Evolutionary conservation across 805 yeast species (phyloP).

Genomic region (Cyberlindnera sargentensis): DNA sequence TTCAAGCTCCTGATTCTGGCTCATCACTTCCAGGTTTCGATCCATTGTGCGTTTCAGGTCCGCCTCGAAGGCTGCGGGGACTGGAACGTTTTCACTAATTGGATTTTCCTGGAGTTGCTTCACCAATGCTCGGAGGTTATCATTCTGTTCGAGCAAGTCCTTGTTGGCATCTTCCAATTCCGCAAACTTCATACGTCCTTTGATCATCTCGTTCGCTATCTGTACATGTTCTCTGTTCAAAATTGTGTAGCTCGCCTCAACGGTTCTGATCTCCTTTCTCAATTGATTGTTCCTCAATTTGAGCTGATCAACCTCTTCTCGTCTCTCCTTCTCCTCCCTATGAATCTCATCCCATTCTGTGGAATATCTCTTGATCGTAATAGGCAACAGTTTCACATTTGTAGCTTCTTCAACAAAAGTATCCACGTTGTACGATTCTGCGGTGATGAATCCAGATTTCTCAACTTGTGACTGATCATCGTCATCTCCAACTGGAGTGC

Average conservation of each 20-base stretch:
- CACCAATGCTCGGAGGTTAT: slow-evolving; percentile 34
- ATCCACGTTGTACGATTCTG: slow-evolving; percentile 52
- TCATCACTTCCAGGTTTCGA: slow-evolving; percentile 61
- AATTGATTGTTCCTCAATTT: slow-evolving; percentile 64
- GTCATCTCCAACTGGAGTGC: slow-evolving; percentile 14
- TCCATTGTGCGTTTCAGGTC: slow-evolving; percentile 56
- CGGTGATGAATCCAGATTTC: slow-evolving; percentile 16
- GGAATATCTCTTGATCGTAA: slow-evolving; percentile 60
- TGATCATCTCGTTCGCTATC: slow-evolving; percentile 82
- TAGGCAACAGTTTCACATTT: slow-evolving; percentile 64
- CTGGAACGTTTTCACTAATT: slow-evolving; percentile 26
- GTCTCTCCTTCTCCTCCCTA: slow-evolving; percentile 57
- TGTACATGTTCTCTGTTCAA: slow-evolving; percentile 79
- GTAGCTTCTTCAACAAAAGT: slow-evolving; percentile 75
- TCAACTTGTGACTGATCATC: slow-evolving; percentile 26
- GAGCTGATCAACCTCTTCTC: slow-evolving; percentile 63
- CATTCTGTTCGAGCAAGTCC: slow-evolving; percentile 44
- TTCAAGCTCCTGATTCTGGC: slow-evolving; percentile 48
- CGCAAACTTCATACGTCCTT: slow-evolving; percentile 68
- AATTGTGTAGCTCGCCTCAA: slow-evolving; percentile 62
- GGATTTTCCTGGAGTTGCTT: slow-evolving; percentile 21
- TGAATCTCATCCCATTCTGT: slow-evolving; percentile 74
- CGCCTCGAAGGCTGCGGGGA: slow-evolving; percentile 35
- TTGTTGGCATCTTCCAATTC: slow-evolving; percentile 68
- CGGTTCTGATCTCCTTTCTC: slow-evolving; percentile 61